Base-by-base conservation (phyloP, 495 filamentous ascomycete genomes). In the Durotheca rogersii region DNA sequence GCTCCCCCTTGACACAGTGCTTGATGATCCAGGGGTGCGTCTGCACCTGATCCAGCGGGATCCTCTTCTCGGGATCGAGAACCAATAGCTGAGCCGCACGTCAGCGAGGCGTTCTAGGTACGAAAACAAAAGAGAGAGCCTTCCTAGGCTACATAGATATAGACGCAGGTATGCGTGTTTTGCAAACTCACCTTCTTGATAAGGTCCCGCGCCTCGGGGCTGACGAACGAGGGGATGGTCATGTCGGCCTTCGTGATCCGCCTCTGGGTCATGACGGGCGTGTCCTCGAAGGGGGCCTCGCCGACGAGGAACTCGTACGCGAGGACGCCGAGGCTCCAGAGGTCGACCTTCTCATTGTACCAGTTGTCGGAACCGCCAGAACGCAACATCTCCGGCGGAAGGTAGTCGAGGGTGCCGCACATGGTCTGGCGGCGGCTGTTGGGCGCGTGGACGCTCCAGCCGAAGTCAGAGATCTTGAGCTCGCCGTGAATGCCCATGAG, bases 381-480 rank as follows among this genome's bases (percentile, higher is more conserved):
- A 57, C 84, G 85, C 65, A 98, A 78, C 94, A 98, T 98, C 81
- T 98, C 93, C 16, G 93, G 93, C 6, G 93, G 93, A 12, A 98
- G 79, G 67, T 98, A 97, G 70, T 98, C 93, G 18, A 98, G 80
- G 6, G 93, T 98, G 58, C 93, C 93, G 67, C 93, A 98, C 82
- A 97, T 92, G 16, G 93, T 98, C 52, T 90, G 84, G 31, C 93
- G 81, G 41, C 92, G 71, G 71, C 95, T 95, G 62, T 95, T 96
- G 7, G 93, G 93, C 18, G 93, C 94, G 67, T 98, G 93, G 12
- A 97, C 94, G 69, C 87, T 92, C 94, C 94, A 98, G 35, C 93
- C 93, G 61, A 98, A 98, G 69, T 98, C 93, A 3, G 88, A 91
- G 65, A 98, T 91, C 71, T 98, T 98, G 71, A 98, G 95, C 72